A percentile compares a stretch with the other conserved stretches of the same genome.
These are phyloP conservation scores for Jaenimonas drosophilae DNA, from an alignment of 208 protist genomes.

Conservation along the genomic window DNA sequence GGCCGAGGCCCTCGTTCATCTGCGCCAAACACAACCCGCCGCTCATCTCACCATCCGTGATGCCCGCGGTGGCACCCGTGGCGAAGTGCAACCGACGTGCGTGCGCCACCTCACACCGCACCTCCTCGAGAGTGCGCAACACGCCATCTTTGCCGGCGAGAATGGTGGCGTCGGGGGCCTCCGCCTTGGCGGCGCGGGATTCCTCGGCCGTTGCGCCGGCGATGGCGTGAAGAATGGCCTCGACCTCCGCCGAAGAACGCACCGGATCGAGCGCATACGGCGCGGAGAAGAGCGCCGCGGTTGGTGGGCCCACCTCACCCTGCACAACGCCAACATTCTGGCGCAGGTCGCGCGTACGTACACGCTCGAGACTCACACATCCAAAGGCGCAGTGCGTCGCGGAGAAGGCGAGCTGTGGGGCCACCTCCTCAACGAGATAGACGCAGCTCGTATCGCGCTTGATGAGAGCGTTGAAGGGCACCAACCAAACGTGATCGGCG, in stretches of 20 bases:
- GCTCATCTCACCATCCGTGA: slow-evolving; percentile 7
- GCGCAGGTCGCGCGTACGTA: slow-evolving; percentile 43
- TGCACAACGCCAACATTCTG: slow-evolving; percentile 60
- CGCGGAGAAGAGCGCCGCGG: slow-evolving; percentile 10
- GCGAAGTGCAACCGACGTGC: slow-evolving; percentile 18
- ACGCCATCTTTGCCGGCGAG: slow-evolving; percentile 28
- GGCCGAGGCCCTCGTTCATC: slow-evolving; percentile 23
- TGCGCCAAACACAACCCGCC: slow-evolving; percentile 14
- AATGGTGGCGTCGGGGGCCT: slow-evolving; percentile 4
- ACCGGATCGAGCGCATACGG: slow-evolving; percentile 46
- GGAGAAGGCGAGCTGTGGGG: slow-evolving; percentile 74
- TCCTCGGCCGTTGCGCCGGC: slow-evolving; percentile 8
- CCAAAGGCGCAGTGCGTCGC: slow-evolving; percentile 71
- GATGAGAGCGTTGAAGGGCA: slow-evolving; percentile 87
- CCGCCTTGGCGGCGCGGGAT: slow-evolving; percentile 8
- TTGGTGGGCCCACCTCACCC: slow-evolving; percentile 15
- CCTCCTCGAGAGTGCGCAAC: slow-evolving; percentile 33
- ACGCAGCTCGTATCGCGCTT: slow-evolving; percentile 32
- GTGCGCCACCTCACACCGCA: slow-evolving; percentile 31
- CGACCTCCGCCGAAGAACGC: slow-evolving; percentile 54
- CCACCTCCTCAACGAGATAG: slow-evolving; percentile 76
- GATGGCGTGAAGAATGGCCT: slow-evolving; percentile 27
- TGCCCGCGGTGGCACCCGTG: slow-evolving; percentile 8
- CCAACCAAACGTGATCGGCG: slow-evolving; percentile 51
- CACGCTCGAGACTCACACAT: slow-evolving; percentile 41